Conservation (phyloP, 805 yeast species). For the Torulaspora gathmanii region DNA sequence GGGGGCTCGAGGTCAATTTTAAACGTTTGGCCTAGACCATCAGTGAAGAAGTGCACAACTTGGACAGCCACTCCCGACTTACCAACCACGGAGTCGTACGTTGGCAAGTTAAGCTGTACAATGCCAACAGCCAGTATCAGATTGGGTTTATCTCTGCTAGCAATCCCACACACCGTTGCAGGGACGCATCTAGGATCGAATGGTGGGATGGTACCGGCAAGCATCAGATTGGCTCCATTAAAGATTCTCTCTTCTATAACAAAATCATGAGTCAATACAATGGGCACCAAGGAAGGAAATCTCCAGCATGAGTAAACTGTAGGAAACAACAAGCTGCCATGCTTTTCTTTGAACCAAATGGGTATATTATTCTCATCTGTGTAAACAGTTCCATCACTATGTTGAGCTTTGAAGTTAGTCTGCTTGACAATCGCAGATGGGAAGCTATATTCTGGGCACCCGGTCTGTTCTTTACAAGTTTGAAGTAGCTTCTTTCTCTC, state of each 20-base stretch:
- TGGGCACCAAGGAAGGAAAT: slow-evolving; percentile 60
- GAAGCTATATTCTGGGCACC: slow-evolving; percentile 41
- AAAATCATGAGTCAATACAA: slow-evolving; percentile 63
- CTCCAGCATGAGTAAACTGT: slow-evolving; percentile 71
- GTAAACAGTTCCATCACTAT: slow-evolving; percentile 57
- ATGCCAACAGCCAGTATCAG: slow-evolving; percentile 70
- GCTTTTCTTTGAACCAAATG: slow-evolving; percentile 62
- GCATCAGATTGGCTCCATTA: slow-evolving; percentile 81
- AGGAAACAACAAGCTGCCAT: slow-evolving; percentile 53
- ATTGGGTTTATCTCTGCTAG: slow-evolving; percentile 52
- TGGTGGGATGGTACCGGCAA: slow-evolving; percentile 61
- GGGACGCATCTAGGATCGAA: slow-evolving; percentile 46
- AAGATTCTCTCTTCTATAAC: slow-evolving; percentile 58
- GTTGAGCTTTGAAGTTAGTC: slow-evolving; percentile 55
- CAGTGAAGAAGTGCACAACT: slow-evolving; percentile 63
- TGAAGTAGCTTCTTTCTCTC: slow-evolving; percentile 53
- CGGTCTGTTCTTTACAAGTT: slow-evolving; percentile 38
- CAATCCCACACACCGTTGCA: slow-evolving; percentile 70
- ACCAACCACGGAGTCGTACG: slow-evolving; percentile 48
- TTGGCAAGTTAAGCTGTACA: slow-evolving; percentile 47
- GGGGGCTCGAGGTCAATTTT: slow-evolving; percentile 47
- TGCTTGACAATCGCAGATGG: slow-evolving; percentile 45
- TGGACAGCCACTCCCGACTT: slow-evolving; percentile 74
- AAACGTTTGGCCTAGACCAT: slow-evolving; percentile 52
- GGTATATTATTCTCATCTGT: slow-evolving; percentile 63